phyloP scores from a whole-genome alignment of 805 yeast species.

The Schizosaccharomyces japonicus region DNA sequence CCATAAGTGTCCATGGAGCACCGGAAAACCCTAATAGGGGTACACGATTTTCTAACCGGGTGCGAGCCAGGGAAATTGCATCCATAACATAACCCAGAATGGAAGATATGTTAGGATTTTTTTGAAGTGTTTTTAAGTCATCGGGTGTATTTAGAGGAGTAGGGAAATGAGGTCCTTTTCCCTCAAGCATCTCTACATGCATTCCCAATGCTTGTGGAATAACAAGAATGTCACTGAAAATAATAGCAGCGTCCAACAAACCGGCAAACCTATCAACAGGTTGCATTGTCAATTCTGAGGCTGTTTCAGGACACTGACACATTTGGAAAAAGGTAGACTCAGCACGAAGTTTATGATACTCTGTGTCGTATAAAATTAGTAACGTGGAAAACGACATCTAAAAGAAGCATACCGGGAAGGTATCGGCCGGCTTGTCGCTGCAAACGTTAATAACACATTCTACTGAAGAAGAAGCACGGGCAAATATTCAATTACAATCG shows the following conservation, averaged over 20 bases:
- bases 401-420: conserved; percentile 18
- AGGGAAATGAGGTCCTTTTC: conserved; percentile 82
- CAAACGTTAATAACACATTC: no score
- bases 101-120: conserved; percentile 45
- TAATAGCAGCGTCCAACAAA: conserved; percentile 84
- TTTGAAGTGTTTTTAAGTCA: conserved; percentile 35
- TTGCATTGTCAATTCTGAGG: conserved; percentile 82
- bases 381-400: conserved; percentile 14
- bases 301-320: conserved; percentile 86
- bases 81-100: conserved; percentile 85
- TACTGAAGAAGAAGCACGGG: no score
- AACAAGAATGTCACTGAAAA: conserved; percentile 82
- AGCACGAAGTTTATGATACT: conserved; percentile 74
- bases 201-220: conserved; percentile 97
- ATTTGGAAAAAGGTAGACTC: conserved; percentile 75
- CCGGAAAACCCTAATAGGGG: conserved; percentile 91
- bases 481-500: no score
- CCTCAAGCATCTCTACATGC: conserved; percentile 79
- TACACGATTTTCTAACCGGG: conserved; percentile 65
- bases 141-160: conserved; percentile 57
- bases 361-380: conserved; percentile 28
- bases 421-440: conserved; percentile 85
- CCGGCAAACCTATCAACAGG: conserved; percentile 81
- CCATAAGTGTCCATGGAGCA: conserved; percentile 92
- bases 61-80: conserved; percentile 78